These are phyloP conservation scores for Zygoascus meyerae DNA, from an alignment of 1,139 yeast species.

Conservation along the genomic window DNA sequence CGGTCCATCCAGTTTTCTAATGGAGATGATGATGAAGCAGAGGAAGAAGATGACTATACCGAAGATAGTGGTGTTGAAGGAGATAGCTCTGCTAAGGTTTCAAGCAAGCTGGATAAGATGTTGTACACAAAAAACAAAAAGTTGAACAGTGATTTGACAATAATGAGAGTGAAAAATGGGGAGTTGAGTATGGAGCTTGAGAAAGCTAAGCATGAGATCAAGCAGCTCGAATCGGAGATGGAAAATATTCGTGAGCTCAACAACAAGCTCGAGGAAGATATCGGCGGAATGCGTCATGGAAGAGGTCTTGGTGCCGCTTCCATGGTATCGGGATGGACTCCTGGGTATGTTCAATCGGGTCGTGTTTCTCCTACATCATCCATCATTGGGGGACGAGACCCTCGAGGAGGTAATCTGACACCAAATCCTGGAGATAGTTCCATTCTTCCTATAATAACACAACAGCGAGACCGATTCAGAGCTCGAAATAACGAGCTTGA, in stretches of 20 bases:
- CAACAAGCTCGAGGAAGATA: slow-evolving; percentile 63
- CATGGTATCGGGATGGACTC: slow-evolving; percentile 35
- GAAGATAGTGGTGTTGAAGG: slow-evolving; percentile 22
- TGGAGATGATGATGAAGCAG: slow-evolving; percentile 25
- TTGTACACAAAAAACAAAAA: slow-evolving; percentile 56
- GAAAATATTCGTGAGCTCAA: slow-evolving; percentile 42
- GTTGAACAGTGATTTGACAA: slow-evolving; percentile 55
- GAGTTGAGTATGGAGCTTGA: slow-evolving; percentile 37
- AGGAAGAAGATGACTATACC: slow-evolving; percentile 29
- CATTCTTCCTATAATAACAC: slow-evolving; percentile 81
- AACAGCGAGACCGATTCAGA: slow-evolving; percentile 90
- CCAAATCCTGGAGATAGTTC: slow-evolving; percentile 37
- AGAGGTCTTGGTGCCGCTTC: slow-evolving; percentile 50
- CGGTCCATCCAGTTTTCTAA: slow-evolving; percentile 32
- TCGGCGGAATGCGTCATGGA: slow-evolving; percentile 32
- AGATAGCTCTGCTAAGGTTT: slow-evolving; percentile 20
- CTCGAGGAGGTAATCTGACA: slow-evolving; percentile 17
- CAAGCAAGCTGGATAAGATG: slow-evolving; percentile 33
- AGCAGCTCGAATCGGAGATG: slow-evolving; percentile 40
- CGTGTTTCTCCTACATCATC: slow-evolving; percentile 39
- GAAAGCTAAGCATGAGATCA: slow-evolving; percentile 38
- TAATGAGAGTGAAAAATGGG: slow-evolving; percentile 50
- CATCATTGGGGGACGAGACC: slow-evolving; percentile 24
- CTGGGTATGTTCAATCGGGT: slow-evolving; percentile 18
- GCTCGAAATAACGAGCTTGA: slow-evolving; percentile 76